These are phyloP conservation scores for Rauvolfia tetraphylla DNA, from an alignment of 257 asterid species.

Conservation along the genomic window DNA sequence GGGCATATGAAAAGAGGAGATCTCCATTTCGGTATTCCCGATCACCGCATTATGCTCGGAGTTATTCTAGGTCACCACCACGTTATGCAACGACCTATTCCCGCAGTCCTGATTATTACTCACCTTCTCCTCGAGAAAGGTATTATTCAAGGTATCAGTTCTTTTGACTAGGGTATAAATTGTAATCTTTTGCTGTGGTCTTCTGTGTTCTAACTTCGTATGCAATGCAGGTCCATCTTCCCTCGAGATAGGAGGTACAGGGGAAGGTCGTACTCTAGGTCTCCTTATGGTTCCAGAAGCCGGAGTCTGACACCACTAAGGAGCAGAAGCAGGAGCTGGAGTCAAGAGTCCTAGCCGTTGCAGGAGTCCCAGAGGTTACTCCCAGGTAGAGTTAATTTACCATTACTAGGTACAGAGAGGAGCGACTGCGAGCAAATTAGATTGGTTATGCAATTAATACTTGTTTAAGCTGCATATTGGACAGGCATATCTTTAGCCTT, in stretches of 20 bases:
- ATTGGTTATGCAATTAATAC: neutral
- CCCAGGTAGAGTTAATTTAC: neutral
- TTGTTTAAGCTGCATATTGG: neutral
- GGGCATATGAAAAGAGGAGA: neutral
- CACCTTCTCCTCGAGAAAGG: slow-evolving; percentile 25
- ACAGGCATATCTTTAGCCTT: neutral
- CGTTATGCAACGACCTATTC: slow-evolving; percentile 19
- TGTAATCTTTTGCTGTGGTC: no score
- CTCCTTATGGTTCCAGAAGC: slow-evolving; percentile 43
- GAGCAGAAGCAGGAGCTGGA: slow-evolving; percentile 26
- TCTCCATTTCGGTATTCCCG: slow-evolving; percentile 24
- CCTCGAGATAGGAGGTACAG: slow-evolving; percentile 34
- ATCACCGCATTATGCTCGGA: slow-evolving; percentile 21
- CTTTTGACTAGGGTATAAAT: neutral
- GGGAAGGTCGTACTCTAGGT: slow-evolving; percentile 42
- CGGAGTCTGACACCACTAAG: slow-evolving; percentile 27
- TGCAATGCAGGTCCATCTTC: slow-evolving; percentile 37
- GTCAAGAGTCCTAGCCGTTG: slow-evolving; percentile 4
- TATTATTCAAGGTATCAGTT: slow-evolving; percentile 21
- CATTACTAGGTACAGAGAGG: neutral
- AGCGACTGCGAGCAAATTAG: neutral
- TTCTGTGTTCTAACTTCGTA: neutral
- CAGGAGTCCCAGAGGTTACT: slow-evolving; percentile 16
- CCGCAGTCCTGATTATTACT: slow-evolving; percentile 23
- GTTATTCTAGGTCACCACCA: slow-evolving; percentile 21